Percentiles rank a stretch among this genome's conserved stretches.
phyloP scores from a whole-genome alignment of 2,329 filamentous ascomycete genomes.

The Fonsecaea multimorphosa region DNA sequence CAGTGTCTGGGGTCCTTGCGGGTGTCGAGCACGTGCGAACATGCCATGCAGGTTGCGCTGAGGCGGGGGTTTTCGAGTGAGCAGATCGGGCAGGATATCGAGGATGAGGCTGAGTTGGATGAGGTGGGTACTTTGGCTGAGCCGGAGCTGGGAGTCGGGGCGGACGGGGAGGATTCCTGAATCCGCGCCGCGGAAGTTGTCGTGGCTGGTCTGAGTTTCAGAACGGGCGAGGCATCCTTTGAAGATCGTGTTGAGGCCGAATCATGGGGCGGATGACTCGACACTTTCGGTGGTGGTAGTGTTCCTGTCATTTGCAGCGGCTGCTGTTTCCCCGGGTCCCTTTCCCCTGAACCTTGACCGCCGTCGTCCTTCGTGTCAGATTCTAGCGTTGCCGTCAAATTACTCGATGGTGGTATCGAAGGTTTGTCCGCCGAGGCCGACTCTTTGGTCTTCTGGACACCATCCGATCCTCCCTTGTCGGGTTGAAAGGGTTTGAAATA shows the following conservation, averaged over 20 bases:
- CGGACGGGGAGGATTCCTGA: neutral
- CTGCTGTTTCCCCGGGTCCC: neutral
- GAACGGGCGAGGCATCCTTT: neutral
- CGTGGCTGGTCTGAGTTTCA: neutral
- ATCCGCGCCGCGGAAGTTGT: neutral
- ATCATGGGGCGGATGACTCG: neutral
- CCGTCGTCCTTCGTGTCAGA: constrained; percentile 10
- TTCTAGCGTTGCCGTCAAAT: neutral
- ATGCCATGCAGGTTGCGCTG: constrained; percentile 69
- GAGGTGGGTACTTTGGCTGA: neutral
- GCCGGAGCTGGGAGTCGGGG: neutral
- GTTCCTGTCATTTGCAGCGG: neutral
- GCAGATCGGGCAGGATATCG: constrained; percentile 64
- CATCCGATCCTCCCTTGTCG: constrained; percentile 6
- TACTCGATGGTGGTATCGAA: neutral
- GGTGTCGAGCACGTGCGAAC: constrained; percentile 70
- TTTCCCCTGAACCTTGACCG: neutral
- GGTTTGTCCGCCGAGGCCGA: neutral
- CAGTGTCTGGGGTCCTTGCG: constrained; percentile 64
- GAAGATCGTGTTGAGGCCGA: neutral
- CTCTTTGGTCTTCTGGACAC: neutral
- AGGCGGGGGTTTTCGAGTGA: constrained; percentile 66
- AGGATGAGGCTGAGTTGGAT: neutral
- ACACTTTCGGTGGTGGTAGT: neutral
- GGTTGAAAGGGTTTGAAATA: constrained; percentile 32